Percentiles rank a stretch among this genome's conserved stretches.
These are phyloP conservation scores for Paecilomyces formosus DNA, from an alignment of 2,329 filamentous ascomycete genomes.

Conservation along the genomic window DNA sequence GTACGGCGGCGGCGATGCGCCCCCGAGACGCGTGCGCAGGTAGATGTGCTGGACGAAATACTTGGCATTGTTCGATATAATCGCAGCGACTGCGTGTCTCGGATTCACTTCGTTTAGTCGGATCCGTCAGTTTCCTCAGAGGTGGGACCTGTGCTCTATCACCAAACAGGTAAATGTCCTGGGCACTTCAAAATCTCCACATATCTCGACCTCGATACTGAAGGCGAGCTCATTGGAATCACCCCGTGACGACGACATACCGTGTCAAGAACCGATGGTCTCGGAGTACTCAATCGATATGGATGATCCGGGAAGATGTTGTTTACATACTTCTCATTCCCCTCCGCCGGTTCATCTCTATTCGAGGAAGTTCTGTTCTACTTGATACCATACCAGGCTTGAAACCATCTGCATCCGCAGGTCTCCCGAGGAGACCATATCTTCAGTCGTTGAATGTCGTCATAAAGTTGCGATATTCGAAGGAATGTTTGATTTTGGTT, in stretches of 20 bases:
- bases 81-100: background rate
- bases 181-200: background rate
- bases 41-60: conserved; percentile 4
- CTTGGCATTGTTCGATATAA: background rate
- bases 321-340: too few species aligned
- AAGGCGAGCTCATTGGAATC: background rate
- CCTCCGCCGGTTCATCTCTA: too few species aligned
- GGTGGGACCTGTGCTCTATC: background rate
- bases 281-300: too few species aligned
- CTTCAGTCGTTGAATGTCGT: too few species aligned
- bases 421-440: too few species aligned
- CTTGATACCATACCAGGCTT: too few species aligned
- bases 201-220: background rate
- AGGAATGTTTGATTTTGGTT: too few species aligned
- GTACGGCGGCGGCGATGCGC: conserved; percentile 26
- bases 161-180: background rate
- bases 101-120: background rate
- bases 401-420: too few species aligned
- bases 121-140: background rate
- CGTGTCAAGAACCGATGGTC: background rate
- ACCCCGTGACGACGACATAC: background rate
- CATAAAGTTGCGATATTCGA: too few species aligned
- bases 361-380: too few species aligned
- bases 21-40: conserved; percentile 12
- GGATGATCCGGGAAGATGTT: too few species aligned